Conservation (phyloP, 306 rosid species). For the Sechiopsis laciniata region DNA sequence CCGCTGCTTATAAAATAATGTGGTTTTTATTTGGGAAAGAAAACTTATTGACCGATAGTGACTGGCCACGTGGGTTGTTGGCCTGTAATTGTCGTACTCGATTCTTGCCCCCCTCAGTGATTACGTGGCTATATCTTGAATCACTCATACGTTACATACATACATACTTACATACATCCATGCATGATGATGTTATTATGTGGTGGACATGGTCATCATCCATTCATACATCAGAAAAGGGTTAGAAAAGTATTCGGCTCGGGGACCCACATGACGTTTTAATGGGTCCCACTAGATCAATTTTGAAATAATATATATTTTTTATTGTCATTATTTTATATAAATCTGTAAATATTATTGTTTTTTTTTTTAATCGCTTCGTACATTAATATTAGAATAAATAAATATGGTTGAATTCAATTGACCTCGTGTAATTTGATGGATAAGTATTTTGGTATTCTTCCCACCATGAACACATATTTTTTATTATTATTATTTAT, state of each 20-base stretch:
- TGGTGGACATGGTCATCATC: background rate
- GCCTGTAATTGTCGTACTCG: slow-evolving; percentile 46
- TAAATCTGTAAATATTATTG: too few relatives aligned
- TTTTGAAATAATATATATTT: too few relatives aligned
- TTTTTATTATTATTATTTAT: too few relatives aligned
- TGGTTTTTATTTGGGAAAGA: background rate
- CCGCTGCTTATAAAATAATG: background rate
- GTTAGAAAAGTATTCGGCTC: background rate
- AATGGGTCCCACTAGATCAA: too few relatives aligned
- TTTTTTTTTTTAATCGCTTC: too few relatives aligned
- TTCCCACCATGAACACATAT: too few relatives aligned
- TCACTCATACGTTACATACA: background rate
- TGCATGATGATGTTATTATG: background rate
- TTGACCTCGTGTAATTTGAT: too few relatives aligned
- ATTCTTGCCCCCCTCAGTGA: background rate
- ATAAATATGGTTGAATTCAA: too few relatives aligned
- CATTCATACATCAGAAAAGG: background rate
- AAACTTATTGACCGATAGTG: slow-evolving; percentile 37
- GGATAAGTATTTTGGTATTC: too few relatives aligned
- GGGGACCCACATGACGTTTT: background rate
- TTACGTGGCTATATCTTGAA: slow-evolving; percentile 23
- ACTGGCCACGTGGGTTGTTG: slow-evolving; percentile 78
- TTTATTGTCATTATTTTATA: too few relatives aligned
- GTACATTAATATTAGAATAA: too few relatives aligned
- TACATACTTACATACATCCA: background rate